phyloP scores from a whole-genome alignment of 495 filamentous ascomycete species.

The Amniculicola lignicola region DNA sequence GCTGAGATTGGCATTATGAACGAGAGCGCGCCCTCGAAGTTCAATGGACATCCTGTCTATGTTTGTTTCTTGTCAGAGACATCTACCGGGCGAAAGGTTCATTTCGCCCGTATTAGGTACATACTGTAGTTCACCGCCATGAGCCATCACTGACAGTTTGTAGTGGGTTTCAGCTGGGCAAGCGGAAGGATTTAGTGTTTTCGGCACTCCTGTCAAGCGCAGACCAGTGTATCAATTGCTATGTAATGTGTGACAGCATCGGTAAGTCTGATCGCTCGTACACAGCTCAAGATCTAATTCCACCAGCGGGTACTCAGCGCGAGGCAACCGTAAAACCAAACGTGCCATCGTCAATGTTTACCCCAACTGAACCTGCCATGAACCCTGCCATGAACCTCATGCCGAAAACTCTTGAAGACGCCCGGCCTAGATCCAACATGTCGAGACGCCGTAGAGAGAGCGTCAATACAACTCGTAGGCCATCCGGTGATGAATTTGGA shows the following conservation, averaged over 20 bases:
- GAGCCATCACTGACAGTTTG: conserved; percentile 29
- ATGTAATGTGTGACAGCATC: conserved; percentile 85
- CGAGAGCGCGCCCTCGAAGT: conserved; percentile 57
- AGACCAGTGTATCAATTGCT: conserved; percentile 62
- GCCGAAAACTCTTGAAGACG: not conserved
- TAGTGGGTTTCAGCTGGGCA: conserved; percentile 65
- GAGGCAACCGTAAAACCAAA: conserved; percentile 60
- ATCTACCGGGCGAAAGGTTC: conserved; percentile 67
- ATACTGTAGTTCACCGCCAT: not conserved
- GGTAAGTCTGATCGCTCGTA: conserved; percentile 46
- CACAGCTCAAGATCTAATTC: conserved; percentile 1
- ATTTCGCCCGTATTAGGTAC: conserved; percentile 70
- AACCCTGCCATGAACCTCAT: not conserved
- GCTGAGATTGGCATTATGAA: conserved; percentile 73
- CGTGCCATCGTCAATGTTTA: conserved; percentile 57
- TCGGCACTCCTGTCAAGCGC: conserved; percentile 53
- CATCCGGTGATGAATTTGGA: conserved; percentile 51
- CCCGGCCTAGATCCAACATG: conserved; percentile 16
- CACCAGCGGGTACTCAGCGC: conserved; percentile 70
- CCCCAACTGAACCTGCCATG: conserved; percentile 33
- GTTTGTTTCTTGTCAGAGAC: conserved; percentile 74
- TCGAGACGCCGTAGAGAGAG: conserved; percentile 21
- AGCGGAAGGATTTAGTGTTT: conserved; percentile 61
- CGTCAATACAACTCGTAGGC: not conserved
- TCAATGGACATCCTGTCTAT: conserved; percentile 59